Percentiles rank a stretch among this genome's conserved stretches.
These are phyloP conservation scores for Jaminaea rosea DNA, from an alignment of 1,284 basidiomycete species.

Conservation along the genomic window DNA sequence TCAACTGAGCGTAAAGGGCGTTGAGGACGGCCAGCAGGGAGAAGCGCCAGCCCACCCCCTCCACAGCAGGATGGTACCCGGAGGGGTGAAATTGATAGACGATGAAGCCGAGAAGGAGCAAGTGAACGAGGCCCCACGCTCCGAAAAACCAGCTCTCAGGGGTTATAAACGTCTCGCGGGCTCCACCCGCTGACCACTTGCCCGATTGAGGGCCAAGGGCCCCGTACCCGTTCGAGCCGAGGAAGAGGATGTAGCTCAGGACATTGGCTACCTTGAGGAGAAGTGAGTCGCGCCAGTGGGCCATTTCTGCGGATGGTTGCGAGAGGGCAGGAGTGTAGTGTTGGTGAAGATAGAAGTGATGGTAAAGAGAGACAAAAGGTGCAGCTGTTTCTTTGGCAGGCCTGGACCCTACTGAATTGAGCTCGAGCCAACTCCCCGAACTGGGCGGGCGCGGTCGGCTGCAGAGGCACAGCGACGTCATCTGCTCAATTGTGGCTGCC, in stretches of 20 bases:
- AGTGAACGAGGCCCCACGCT: constrained; percentile 69
- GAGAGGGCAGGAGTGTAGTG: not conserved
- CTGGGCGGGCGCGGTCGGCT: too few species aligned
- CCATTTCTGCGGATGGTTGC: constrained; percentile 3
- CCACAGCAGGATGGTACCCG: constrained; percentile 73
- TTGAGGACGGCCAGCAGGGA: constrained; percentile 75
- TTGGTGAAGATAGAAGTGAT: too few species aligned
- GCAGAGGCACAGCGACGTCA: too few species aligned
- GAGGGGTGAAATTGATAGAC: constrained; percentile 48
- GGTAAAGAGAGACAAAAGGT: too few species aligned
- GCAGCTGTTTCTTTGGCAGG: too few species aligned
- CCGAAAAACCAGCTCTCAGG: constrained; percentile 78
- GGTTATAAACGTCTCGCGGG: constrained; percentile 71
- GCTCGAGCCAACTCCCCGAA: too few species aligned
- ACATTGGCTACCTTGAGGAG: constrained; percentile 62
- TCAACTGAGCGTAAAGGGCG: constrained; percentile 69
- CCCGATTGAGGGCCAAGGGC: constrained; percentile 51
- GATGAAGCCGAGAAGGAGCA: constrained; percentile 64
- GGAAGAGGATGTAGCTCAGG: constrained; percentile 65
- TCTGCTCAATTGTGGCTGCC: too few species aligned
- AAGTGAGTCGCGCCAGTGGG: constrained; percentile 8
- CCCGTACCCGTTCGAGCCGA: constrained; percentile 80
- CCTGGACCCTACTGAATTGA: too few species aligned
- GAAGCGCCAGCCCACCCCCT: constrained; percentile 79
- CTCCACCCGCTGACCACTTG: constrained; percentile 5